Evolutionary conservation across 2,329 filamentous ascomycete species (phyloP), one percentile per base, ranked within the genome.

Genomic region (Arthrobotrys conoides): DNA sequence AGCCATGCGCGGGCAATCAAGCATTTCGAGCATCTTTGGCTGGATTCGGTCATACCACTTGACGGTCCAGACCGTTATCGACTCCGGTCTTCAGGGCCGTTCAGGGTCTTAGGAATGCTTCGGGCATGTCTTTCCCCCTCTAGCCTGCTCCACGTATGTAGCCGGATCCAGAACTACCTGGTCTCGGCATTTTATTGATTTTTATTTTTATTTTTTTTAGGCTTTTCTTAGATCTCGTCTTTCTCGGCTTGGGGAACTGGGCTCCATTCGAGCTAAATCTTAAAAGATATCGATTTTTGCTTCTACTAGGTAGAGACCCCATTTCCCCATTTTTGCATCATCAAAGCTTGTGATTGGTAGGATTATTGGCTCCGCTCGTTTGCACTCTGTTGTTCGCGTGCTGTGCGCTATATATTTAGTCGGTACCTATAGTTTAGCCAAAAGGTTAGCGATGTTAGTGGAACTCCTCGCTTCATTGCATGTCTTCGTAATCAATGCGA

Each of bases 71-170:
- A 59, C 27, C 63, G 55, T 41, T 53, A 61, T 64, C 61, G 69
- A 71, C 61, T 71, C 44, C 68, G 36, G 38, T 70, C 55, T 38
- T 24, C 41, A 49, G 27, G 51, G 61, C 59, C 55, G 51, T 41
- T 73, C 70, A 73, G 70, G 70, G 70, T 73, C 70, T 73, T n/a
- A 73, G 51, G 70, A 73, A 73, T 72, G 59, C 59, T 72, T 72
- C 69, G 69, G 69, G 69, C 36, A 72, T 72, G 69, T 72, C 69
- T 46, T 65, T 30, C 69, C 59, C 22, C 51, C 49, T 59, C 65
- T 53, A 69, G 65, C 38, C 67, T 51, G 53, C 57, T 65, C 70
- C 38, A 67, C 38, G 36, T 51, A 67, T 27, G 36, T 51, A 71
- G 30, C 69, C 69, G 69, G 36, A 71, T 71, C 59, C 57, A 61